Evolutionary conservation across 2,329 filamentous ascomycete genomes (phyloP).

Genomic region (Colletotrichum cordylinicola): DNA sequence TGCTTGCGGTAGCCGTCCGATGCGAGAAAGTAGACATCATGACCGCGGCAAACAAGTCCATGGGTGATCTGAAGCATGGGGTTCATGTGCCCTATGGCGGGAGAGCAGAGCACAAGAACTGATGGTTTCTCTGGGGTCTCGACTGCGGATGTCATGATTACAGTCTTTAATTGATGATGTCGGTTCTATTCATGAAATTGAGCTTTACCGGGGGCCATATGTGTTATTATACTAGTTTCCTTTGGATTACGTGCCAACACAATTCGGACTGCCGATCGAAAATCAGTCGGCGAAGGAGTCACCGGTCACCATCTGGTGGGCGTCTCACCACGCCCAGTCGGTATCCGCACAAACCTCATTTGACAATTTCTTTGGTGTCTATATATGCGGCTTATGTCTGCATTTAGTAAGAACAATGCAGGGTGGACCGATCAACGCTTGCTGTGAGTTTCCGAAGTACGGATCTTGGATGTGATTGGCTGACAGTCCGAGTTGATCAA

Average conservation of each 20-base stretch:
- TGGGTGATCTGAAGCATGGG: not conserved
- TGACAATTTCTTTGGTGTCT: not conserved
- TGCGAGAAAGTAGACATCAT: constrained; percentile 39
- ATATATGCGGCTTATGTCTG: not conserved
- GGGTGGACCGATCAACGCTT: not conserved
- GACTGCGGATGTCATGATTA: not conserved
- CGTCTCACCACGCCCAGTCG: not conserved
- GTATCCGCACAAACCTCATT: not conserved
- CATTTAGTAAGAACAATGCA: not conserved
- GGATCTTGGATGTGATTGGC: not conserved
- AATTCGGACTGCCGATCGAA: not conserved
- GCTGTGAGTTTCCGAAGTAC: not conserved
- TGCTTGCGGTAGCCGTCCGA: constrained; percentile 32
- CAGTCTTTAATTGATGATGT: not conserved
- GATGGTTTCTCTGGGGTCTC: not conserved
- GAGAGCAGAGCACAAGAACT: not conserved
- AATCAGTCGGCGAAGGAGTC: not conserved
- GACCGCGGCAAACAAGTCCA: not conserved
- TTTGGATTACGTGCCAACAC: not conserved
- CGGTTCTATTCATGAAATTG: too few relatives aligned
- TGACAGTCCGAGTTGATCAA: not conserved
- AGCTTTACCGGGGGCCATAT: not conserved
- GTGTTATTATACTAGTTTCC: not conserved
- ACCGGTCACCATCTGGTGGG: not conserved
- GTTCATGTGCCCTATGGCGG: not conserved